Percentiles rank a stretch among this genome's conserved stretches.
Evolutionary conservation across 2,329 filamentous ascomycete genomes (phyloP).

Genomic region (Helotiales sp.): DNA sequence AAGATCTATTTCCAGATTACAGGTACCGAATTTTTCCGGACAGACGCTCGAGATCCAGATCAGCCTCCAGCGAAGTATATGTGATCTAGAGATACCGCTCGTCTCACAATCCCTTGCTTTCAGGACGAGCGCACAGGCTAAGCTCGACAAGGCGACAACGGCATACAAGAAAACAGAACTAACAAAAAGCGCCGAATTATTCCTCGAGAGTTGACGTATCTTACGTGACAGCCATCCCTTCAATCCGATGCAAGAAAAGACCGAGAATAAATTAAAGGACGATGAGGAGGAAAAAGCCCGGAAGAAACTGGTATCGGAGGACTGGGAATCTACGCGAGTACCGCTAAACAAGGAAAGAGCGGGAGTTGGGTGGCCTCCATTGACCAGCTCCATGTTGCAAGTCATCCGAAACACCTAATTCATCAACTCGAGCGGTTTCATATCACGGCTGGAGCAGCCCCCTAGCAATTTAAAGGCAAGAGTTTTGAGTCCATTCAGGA

Average conservation of each 20-base stretch:
- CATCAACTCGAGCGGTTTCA: too few relatives aligned
- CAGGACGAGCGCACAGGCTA: slow-evolving; percentile 2
- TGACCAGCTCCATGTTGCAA: slow-evolving; percentile 3
- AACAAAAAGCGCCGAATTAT: slow-evolving; percentile 1
- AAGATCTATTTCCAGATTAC: too few relatives aligned
- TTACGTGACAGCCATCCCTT: neutral
- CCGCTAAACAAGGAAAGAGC: neutral
- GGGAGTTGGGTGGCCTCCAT: slow-evolving; percentile 4
- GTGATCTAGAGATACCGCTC: too few relatives aligned
- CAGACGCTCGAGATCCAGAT: too few relatives aligned
- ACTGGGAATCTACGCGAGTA: neutral
- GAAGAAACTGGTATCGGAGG: neutral
- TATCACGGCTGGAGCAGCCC: slow-evolving; percentile 6
- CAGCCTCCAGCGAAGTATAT: too few relatives aligned
- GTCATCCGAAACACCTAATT: slow-evolving; percentile 6
- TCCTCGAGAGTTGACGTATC: slow-evolving; percentile 3
- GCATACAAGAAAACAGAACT: slow-evolving; percentile 3
- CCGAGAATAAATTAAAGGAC: neutral
- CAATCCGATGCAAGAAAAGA: neutral
- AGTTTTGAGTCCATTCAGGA: slow-evolving; percentile 4
- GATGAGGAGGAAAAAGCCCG: neutral
- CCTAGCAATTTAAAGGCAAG: slow-evolving; percentile 3
- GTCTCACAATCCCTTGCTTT: slow-evolving; percentile 8
- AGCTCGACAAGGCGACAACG: neutral
- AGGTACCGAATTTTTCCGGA: too few relatives aligned